These are phyloP conservation scores for Pythium sukuiense DNA, from an alignment of 352 stramenopile genomes.

Conservation along the genomic window DNA sequence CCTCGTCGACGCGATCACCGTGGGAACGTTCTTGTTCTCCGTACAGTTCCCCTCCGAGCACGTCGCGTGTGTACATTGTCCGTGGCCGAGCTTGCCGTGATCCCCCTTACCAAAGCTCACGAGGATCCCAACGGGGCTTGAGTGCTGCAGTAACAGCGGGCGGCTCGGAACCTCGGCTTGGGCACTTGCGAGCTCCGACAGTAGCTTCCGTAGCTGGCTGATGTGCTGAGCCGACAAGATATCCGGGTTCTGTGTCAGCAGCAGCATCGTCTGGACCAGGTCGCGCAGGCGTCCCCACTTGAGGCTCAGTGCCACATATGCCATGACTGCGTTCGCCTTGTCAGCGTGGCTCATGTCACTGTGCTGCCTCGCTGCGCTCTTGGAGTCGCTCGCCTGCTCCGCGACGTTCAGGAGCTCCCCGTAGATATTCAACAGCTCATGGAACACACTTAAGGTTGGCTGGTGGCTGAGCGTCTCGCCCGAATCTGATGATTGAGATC, in stretches of 20 bases:
- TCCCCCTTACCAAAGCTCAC: conserved; percentile 87
- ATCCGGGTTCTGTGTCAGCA: conserved; percentile 35
- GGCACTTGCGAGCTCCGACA: conserved; percentile 42
- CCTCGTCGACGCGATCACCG: conserved; percentile 52
- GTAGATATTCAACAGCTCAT: conserved; percentile 54
- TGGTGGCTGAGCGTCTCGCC: background rate
- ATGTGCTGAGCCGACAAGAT: conserved; percentile 26
- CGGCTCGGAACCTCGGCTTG: conserved; percentile 26
- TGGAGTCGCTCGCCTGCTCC: conserved; percentile 1
- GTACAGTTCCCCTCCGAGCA: conserved; percentile 81
- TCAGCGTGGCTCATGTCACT: conserved; percentile 21
- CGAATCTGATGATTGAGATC: background rate
- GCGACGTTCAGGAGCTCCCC: conserved; percentile 33
- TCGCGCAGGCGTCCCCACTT: conserved; percentile 65
- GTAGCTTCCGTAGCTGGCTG: conserved; percentile 33
- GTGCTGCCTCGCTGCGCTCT: background rate
- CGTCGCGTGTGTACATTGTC: conserved; percentile 58
- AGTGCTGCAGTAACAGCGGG: conserved; percentile 30
- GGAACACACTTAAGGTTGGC: conserved; percentile 44
- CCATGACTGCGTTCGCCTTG: conserved; percentile 37
- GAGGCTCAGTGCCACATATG: conserved; percentile 63
- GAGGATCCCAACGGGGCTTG: conserved; percentile 42
- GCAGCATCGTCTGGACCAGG: conserved; percentile 41
- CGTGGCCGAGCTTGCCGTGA: conserved; percentile 81
- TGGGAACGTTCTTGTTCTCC: conserved; percentile 76